Evolutionary conservation across 2,329 filamentous ascomycete species (phyloP).

Genomic region (Penicillium sp.): DNA sequence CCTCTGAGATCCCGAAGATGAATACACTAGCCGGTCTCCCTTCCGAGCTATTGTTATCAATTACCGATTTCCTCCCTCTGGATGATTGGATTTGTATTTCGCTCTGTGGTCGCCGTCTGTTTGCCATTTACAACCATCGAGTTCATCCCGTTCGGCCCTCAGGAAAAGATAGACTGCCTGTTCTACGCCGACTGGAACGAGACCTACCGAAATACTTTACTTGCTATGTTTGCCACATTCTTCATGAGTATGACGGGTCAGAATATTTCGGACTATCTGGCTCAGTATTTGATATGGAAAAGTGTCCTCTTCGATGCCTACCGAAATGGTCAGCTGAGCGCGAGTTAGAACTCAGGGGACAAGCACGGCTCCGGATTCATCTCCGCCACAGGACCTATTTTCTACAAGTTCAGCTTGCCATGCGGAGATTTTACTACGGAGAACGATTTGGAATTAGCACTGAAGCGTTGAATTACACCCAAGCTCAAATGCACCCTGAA

Average conservation of each 20-base stretch:
- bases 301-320: too few species aligned
- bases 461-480: constrained; percentile 21
- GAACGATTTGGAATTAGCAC: too few species aligned
- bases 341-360: too few species aligned
- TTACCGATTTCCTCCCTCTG: background rate
- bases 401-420: too few species aligned
- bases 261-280: constrained; percentile 8
- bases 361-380: too few species aligned
- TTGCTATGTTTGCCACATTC: constrained; percentile 9
- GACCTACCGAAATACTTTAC: constrained; percentile 14
- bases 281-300: too few species aligned
- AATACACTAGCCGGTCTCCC: background rate
- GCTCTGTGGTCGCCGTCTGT: background rate
- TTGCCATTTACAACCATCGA: background rate
- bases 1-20: background rate
- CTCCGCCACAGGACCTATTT: too few species aligned
- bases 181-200: background rate
- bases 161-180: background rate
- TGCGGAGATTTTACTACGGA: too few species aligned
- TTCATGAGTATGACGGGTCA: constrained; percentile 12
- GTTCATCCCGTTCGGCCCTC: background rate
- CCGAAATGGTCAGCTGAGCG: too few species aligned
- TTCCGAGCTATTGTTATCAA: background rate
- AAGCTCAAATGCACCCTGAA: constrained; percentile 27
- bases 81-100: background rate